Evolutionary conservation across 2,329 filamentous ascomycete species (phyloP).

Genomic region (Xylogone sp.): DNA sequence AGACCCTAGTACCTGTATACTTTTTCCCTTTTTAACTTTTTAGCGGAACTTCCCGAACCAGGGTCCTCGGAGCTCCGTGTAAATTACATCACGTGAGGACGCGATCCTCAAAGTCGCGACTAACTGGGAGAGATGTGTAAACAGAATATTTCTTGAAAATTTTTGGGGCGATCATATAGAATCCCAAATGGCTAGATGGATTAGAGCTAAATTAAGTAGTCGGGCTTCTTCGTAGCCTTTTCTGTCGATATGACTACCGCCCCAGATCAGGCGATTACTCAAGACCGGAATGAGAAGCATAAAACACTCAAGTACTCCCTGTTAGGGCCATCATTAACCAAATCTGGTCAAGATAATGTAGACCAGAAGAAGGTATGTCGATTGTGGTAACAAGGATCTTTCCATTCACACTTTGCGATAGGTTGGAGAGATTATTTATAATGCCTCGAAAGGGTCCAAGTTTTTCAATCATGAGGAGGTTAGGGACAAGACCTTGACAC

Average conservation of each 20-base stretch:
- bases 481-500: constrained; percentile 76
- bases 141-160: background rate
- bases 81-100: background rate
- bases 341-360: constrained; percentile 89
- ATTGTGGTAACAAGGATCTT: background rate
- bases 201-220: background rate
- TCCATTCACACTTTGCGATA: constrained; percentile 25
- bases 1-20: background rate
- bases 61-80: background rate
- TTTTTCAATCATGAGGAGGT: constrained; percentile 90
- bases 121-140: background rate
- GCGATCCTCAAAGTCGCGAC: background rate
- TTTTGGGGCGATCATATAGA: too few relatives aligned
- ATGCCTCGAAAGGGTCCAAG: constrained; percentile 93
- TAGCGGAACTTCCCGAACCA: background rate
- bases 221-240: background rate
- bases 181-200: background rate
- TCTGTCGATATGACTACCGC: background rate
- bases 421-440: constrained; percentile 96
- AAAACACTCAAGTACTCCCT: constrained; percentile 83
- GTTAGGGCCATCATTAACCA: constrained; percentile 85
- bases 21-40: background rate
- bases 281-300: constrained; percentile 29
- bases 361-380: constrained; percentile 73
- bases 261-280: background rate